Evolutionary conservation across 345 rosid species (phyloP).

Genomic region (Alliaria petiolata): DNA sequence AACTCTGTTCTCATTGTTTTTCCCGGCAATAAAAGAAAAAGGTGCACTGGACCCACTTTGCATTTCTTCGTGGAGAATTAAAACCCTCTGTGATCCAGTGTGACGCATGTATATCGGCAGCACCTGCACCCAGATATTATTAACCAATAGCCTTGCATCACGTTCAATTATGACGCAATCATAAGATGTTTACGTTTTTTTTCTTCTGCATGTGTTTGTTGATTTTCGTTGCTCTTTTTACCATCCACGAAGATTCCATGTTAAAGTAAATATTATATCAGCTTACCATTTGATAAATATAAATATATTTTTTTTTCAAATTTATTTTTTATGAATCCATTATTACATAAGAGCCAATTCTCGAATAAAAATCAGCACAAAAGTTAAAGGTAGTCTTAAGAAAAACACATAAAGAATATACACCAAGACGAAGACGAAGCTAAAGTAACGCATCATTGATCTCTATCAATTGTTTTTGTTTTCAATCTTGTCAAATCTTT

Average conservation of each 20-base stretch:
- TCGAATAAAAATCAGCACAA: background rate
- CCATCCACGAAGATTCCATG: background rate
- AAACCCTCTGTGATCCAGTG: background rate
- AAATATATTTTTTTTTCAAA: too few species aligned
- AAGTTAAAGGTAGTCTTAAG: conserved; percentile 7
- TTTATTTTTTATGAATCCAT: background rate
- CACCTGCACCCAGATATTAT: background rate
- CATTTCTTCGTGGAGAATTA: conserved; percentile 14
- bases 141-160: background rate
- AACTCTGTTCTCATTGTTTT: background rate
- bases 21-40: background rate
- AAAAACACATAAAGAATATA: conserved; percentile 25
- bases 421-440: conserved; percentile 5
- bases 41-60: background rate
- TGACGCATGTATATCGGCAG: background rate
- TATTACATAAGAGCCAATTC: background rate
- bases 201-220: background rate
- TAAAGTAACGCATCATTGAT: conserved; percentile 26
- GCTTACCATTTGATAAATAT: background rate
- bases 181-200: background rate
- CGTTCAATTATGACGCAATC: background rate
- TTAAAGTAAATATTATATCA: background rate
- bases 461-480: background rate
- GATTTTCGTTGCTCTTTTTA: conserved; percentile 2
- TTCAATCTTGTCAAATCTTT: conserved; percentile 12